Base-by-base conservation (phyloP, 1,284 basidiomycete species). In the Neotropicomus parvogracilis region DNA sequence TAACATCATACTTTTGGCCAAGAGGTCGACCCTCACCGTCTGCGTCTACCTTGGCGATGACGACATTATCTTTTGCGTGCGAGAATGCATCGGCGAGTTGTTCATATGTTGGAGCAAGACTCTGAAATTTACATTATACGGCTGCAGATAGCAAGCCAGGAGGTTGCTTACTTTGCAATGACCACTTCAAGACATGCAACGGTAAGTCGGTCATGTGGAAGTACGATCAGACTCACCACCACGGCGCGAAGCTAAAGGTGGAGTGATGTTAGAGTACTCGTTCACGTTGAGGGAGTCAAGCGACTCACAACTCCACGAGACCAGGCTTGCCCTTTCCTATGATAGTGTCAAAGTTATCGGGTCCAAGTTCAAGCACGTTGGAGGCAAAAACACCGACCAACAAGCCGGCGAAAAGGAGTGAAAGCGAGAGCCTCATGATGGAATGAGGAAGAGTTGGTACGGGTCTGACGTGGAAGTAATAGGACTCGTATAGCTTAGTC, bases 41-140 rank as follows among this genome's bases (percentile, higher is more conserved):
- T 1, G 92, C 94, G 59, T 97, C 93, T 6, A 95, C 86, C 67
- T 97, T 97, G 53, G 93, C 94, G 55, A 97, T 83, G 46, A 91
- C 59, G 20, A 97, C 88, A 64, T 88, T 90, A 67, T 91, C 83
- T 60, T 87, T 85, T 38, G 76, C 80, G 52, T 85, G 77, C 5
- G 79, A 71, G 63, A 85, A 97, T 11, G 88, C 87, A 62, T 95
- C 88, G 31, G 85, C 95, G 16, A 97, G 80, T 67, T 95, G 78
- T 66, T 95, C 95, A 58, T 91, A 97, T 4, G 73, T 70, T 11
- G 94, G 94, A 0, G 90, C 91, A 49, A 97, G 85, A 72, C 79
- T 86, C 88, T 89, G 31, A 39, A 26, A 8, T 3, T 31, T 12
- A 24, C 13, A 38, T 58, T 64, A 52, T 60, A 42, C 9, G 16